These are phyloP conservation scores for Penicillium bialowiezense DNA, from an alignment of 495 filamentous ascomycete species.

Conservation along the genomic window DNA sequence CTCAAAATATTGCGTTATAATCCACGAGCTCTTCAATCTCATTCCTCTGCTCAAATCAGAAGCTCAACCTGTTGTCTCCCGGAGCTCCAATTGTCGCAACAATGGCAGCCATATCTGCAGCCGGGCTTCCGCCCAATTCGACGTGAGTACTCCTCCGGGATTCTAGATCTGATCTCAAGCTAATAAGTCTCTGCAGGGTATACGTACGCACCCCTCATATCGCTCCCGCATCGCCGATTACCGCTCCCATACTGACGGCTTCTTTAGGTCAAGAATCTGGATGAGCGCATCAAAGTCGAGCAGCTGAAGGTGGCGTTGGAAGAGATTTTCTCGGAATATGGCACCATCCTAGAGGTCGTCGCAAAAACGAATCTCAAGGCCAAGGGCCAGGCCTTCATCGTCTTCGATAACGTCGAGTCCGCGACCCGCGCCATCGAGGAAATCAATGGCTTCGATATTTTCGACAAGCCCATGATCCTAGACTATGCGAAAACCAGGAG, in stretches of 20 bases:
- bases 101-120: conserved; percentile 36
- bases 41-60: conserved; percentile 7
- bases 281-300: conserved; percentile 86
- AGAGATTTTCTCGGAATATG: conserved; percentile 87
- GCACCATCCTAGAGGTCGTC: conserved; percentile 85
- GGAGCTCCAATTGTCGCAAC: conserved; percentile 31
- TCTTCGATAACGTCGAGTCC: conserved; percentile 76
- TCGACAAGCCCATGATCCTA: conserved; percentile 87
- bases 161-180: conserved; percentile 4
- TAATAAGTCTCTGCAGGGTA: conserved; percentile 40
- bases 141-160: conserved; percentile 36
- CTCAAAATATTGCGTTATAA: background rate
- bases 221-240: conserved; percentile 4
- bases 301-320: conserved; percentile 69
- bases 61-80: conserved; percentile 17
- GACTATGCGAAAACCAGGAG: conserved; percentile 82
- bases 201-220: conserved; percentile 41
- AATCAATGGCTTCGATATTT: conserved; percentile 90
- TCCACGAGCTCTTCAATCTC: background rate
- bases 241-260: conserved; percentile 13
- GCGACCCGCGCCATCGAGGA: conserved; percentile 82
- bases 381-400: conserved; percentile 95
- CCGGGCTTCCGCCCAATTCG: conserved; percentile 40
- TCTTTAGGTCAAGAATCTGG: conserved; percentile 78
- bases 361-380: conserved; percentile 89